Base-by-base conservation (phyloP, 495 filamentous ascomycete genomes). In the Thermothielavioides terrestris region DNA sequence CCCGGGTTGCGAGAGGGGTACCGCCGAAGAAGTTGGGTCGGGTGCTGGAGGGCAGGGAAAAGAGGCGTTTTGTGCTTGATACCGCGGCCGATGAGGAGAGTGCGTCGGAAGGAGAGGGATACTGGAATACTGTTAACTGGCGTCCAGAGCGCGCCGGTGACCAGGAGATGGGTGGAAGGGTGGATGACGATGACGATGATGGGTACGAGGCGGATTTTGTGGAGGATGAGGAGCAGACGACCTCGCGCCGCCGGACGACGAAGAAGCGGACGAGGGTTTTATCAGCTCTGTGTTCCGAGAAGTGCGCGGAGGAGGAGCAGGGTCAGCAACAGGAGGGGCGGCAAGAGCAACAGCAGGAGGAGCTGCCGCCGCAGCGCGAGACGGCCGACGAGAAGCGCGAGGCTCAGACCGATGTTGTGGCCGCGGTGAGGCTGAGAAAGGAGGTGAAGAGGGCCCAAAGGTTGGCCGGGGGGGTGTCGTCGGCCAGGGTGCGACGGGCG, bases 341-440 rank as follows among this genome's bases (percentile, higher is more conserved):
- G 38, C 8, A 26, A 30, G 7, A 34, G 15, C 23, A 49, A 27
- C 22, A 42, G 21, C 46, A 30, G 22, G 18, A 50, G 12, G 38
- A 46, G 22, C 37, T 5, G 7, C 36, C 18, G 36, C 27, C 11
- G 36, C 30, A 46, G 15, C 7, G 26, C 43, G 41, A 44, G 43
- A 52, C 25, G 34, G 52, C 46, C 22, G 34, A 46, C 30, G 49
- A 63, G 51, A 54, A 60, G 41, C 26, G 52, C 37, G 12, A 49
- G 12, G 56, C 59, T 14, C 54, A 58, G 20, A 49, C 60, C 10
- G 62, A 67, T 38, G 50, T 59, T 14, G 40, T 60, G 0, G 53
- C 49, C 6, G 54, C 64, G 5, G 62, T 65, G 3, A 55, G 46
- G 42, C 44, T 66, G 42, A 50, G 66, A 28, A 67, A 66, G 53